Conservation (phyloP, 306 rosid genomes). For the Potentilla sterilis region DNA sequence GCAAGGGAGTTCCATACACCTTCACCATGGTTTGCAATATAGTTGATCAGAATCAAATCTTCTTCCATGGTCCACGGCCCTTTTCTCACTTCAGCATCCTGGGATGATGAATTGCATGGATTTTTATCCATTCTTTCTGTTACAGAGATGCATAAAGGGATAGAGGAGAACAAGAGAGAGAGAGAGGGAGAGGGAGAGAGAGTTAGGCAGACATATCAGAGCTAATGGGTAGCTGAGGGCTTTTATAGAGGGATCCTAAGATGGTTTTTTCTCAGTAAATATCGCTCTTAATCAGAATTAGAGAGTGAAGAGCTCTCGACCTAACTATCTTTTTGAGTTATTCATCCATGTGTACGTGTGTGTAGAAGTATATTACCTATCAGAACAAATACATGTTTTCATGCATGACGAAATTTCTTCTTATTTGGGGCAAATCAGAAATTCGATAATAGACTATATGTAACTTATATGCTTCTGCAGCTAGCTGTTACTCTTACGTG, state of each 20-base stretch:
- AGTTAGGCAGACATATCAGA: conserved; percentile 33
- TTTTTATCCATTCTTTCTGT: conserved; percentile 57
- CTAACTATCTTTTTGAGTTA: conserved; percentile 41
- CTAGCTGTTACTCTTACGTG: conserved; percentile 8
- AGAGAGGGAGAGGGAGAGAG: conserved; percentile 9
- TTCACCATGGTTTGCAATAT: conserved; percentile 96
- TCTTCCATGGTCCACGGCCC: conserved; percentile 99
- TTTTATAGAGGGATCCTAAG: conserved; percentile 52
- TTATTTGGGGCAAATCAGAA: neutral
- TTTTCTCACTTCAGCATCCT: conserved; percentile 89
- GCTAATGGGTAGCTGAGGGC: conserved; percentile 48
- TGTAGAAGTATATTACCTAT: neutral
- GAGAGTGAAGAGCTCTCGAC: conserved; percentile 22
- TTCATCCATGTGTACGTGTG: neutral
- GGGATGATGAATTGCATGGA: conserved; percentile 47
- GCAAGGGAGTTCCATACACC: conserved; percentile 97
- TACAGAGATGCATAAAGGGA: neutral
- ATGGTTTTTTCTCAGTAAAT: conserved; percentile 26
- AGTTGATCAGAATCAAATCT: conserved; percentile 83
- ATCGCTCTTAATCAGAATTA: conserved; percentile 21
- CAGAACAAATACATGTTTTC: conserved; percentile 4
- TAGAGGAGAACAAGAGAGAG: conserved; percentile 23
- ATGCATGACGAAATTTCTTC: neutral
- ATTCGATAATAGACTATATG: neutral
- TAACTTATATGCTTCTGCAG: neutral